Percentiles rank a stretch among this genome's conserved stretches.
Conservation (phyloP, 2,329 filamentous ascomycete genomes). For the Pseudogymnoascus sp. region DNA sequence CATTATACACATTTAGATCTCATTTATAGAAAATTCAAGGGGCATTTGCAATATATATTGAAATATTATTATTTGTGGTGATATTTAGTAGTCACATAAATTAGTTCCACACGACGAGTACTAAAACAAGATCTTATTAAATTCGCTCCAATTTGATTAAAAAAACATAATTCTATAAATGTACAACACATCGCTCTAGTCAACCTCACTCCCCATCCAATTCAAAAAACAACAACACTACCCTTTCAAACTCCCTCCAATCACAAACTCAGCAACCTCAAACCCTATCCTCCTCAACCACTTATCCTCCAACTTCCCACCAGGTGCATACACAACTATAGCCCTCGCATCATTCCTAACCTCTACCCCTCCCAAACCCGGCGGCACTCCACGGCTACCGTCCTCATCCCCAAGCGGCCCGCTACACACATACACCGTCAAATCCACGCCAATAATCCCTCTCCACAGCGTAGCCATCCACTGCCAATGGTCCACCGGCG, state of each 20-base stretch:
- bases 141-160: not conserved
- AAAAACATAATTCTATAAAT: not conserved
- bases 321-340: constrained; percentile 43
- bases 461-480: constrained; percentile 96
- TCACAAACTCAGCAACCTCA: constrained; percentile 77
- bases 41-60: not conserved
- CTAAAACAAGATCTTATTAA: not conserved
- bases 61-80: not conserved
- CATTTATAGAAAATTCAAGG: not conserved
- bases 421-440: constrained; percentile 59
- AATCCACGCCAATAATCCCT: constrained; percentile 71
- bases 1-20: not conserved
- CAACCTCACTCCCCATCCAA: not conserved
- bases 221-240: not conserved
- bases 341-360: constrained; percentile 43
- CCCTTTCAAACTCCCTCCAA: constrained; percentile 14
- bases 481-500: constrained; percentile 87
- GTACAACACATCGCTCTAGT: not conserved
- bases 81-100: not conserved
- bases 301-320: constrained; percentile 52
- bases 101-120: not conserved
- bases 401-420: constrained; percentile 12
- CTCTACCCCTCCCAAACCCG: constrained; percentile 42
- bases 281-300: constrained; percentile 70
- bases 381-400: not conserved